Conservation (phyloP, 176 grass and related monocot genomes). For the Aegilops sharonensis region DNA sequence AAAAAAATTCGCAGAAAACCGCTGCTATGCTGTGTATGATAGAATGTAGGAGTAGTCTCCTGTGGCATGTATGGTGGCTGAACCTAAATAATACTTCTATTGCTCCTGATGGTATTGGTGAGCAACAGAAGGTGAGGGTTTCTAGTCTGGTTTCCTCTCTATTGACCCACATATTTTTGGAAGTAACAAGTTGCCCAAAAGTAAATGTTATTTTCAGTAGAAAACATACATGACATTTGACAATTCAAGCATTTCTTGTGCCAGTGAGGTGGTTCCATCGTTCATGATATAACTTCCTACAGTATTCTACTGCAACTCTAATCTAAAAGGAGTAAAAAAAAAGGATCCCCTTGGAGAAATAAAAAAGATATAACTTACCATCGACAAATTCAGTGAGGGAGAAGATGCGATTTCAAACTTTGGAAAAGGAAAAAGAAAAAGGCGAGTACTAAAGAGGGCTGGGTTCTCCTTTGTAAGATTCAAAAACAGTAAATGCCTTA, state of each 20-base stretch:
- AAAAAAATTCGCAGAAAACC: not conserved
- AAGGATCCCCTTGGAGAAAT: no score
- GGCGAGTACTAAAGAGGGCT: not conserved
- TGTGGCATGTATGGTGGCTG: not conserved
- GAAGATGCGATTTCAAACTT: not conserved
- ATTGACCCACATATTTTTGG: not conserved
- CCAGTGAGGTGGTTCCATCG: no score
- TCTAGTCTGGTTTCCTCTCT: not conserved
- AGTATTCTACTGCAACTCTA: no score
- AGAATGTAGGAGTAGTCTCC: not conserved
- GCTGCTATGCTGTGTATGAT: slow-evolving; percentile 30
- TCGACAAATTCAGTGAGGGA: not conserved
- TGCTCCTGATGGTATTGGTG: not conserved
- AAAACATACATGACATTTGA: no score
- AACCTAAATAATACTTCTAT: not conserved
- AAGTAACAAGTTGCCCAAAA: no score
- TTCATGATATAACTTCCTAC: no score
- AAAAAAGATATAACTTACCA: not conserved
- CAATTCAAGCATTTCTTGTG: no score
- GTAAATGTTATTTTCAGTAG: no score
- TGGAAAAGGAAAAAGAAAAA: not conserved
- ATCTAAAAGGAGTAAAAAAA: no score
- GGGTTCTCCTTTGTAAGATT: not conserved
- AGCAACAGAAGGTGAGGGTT: not conserved
- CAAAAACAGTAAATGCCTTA: not conserved